These are phyloP conservation scores for Talaromyces funiculosus DNA, from an alignment of 2,329 filamentous ascomycete genomes.

Conservation along the genomic window DNA sequence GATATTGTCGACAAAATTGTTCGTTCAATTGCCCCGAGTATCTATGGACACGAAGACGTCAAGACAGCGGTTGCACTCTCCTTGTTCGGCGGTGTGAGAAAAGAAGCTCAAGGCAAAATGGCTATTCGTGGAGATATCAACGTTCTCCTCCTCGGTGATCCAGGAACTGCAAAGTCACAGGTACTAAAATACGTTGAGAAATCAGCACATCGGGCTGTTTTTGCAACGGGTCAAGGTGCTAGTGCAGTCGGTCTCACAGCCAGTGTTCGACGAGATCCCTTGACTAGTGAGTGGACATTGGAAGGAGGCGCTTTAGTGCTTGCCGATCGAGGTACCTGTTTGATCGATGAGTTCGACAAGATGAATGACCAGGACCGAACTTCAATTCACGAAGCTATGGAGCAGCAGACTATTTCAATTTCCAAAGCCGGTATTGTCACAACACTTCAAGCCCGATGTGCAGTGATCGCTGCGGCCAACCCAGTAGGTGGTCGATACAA, in stretches of 20 bases:
- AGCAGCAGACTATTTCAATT: conserved; percentile 98
- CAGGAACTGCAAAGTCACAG: conserved; percentile 96
- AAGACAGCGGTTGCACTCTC: conserved; percentile 95
- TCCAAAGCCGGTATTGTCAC: conserved; percentile 98
- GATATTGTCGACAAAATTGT: conserved; percentile 91
- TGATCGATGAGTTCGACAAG: conserved; percentile 99
- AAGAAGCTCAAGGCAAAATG: conserved; percentile 81
- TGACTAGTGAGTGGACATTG: conserved; percentile 95
- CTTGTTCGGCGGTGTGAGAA: conserved; percentile 89
- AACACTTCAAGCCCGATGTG: conserved; percentile 89
- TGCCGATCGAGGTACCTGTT: conserved; percentile 86
- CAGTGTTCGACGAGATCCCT: conserved; percentile 86
- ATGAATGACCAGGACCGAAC: conserved; percentile 99
- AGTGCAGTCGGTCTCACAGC: conserved; percentile 96
- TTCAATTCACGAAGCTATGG: conserved; percentile 99
- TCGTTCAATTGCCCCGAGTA: conserved; percentile 89
- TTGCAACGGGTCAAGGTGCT: conserved; percentile 94
- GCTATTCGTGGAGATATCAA: conserved; percentile 97
- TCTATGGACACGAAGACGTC: conserved; percentile 94
- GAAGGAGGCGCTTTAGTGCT: conserved; percentile 94
- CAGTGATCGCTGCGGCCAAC: conserved; percentile 94
- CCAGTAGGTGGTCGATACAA: conserved; percentile 96
- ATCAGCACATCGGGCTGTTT: conserved; percentile 92
- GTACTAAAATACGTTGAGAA: conserved; percentile 97
- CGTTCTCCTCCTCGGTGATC: conserved; percentile 89